Conservation (phyloP, 768 basidiomycete species). For the Lactarius sanguifluus region DNA sequence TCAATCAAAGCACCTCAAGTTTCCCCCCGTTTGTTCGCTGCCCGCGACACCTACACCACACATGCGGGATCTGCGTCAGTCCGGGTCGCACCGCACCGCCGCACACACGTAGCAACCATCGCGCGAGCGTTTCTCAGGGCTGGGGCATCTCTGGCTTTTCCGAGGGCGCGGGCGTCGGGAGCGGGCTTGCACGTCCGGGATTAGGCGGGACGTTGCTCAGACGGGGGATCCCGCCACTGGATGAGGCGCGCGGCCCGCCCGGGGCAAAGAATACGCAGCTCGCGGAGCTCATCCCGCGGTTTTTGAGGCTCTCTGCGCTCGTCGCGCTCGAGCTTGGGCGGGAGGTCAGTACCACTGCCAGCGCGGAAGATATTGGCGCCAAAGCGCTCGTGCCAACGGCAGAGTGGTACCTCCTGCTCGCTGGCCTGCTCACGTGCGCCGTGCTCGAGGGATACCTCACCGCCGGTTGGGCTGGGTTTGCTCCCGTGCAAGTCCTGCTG, state of each 20-base stretch:
- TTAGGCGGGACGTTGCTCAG: constrained; percentile 58
- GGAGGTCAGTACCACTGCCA: constrained; percentile 45
- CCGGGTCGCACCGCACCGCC: constrained; percentile 43
- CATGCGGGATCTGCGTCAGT: constrained; percentile 77
- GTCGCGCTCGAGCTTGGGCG: constrained; percentile 75
- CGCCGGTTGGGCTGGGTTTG: constrained; percentile 74
- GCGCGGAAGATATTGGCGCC: constrained; percentile 28
- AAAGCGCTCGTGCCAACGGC: constrained; percentile 63
- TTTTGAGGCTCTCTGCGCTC: constrained; percentile 74
- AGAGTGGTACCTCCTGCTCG: constrained; percentile 81
- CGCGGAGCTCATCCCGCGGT: constrained; percentile 64
- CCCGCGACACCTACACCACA: constrained; percentile 68
- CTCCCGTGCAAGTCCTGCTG: constrained; percentile 68
- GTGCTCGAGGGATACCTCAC: constrained; percentile 83
- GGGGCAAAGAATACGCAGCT: constrained; percentile 64
- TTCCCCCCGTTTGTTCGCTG: constrained; percentile 65
- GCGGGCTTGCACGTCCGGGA: constrained; percentile 61
- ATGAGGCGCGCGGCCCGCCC: constrained; percentile 31
- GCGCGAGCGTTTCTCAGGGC: constrained; percentile 33
- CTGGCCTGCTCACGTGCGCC: constrained; percentile 76
- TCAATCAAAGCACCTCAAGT: constrained; percentile 60
- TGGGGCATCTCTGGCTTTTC: constrained; percentile 71
- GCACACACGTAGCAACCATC: constrained; percentile 20
- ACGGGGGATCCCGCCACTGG: constrained; percentile 37
- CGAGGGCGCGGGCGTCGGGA: constrained; percentile 72